Evolutionary conservation across 495 filamentous ascomycete species (phyloP).

Genomic region (Parachaetomium inaequale): DNA sequence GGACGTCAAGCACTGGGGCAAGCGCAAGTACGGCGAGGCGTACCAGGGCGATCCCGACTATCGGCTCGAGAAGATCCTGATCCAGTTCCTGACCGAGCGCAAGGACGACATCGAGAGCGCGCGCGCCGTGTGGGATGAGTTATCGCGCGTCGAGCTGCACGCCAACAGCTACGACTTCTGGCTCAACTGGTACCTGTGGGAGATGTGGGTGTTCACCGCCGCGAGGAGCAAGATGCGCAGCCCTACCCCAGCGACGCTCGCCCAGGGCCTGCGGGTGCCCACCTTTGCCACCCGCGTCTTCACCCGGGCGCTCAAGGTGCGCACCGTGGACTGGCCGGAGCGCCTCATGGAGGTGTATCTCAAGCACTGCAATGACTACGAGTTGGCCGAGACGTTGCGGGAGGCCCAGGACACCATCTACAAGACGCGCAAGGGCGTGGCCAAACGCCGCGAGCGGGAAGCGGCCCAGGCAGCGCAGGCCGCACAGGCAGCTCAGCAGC

Average conservation of each 20-base stretch:
- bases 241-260: slow-evolving; percentile 40
- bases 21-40: slow-evolving; percentile 64
- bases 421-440: slow-evolving; percentile 58
- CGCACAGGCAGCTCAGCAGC: slow-evolving; percentile 35
- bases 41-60: slow-evolving; percentile 84
- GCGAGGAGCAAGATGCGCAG: slow-evolving; percentile 41
- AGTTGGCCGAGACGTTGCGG: slow-evolving; percentile 67
- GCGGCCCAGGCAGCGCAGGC: slow-evolving; percentile 57
- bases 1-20: slow-evolving; percentile 72
- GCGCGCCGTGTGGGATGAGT: slow-evolving; percentile 67
- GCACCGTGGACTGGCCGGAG: slow-evolving; percentile 85
- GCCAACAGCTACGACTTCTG: slow-evolving; percentile 86
- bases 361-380: slow-evolving; percentile 83
- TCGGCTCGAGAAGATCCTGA: slow-evolving; percentile 83
- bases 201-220: slow-evolving; percentile 59
- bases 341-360: slow-evolving; percentile 78
- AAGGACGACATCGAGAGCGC: slow-evolving; percentile 59
- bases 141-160: slow-evolving; percentile 56
- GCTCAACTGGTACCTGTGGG: slow-evolving; percentile 87
- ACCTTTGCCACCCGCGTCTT: slow-evolving; percentile 68
- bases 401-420: slow-evolving; percentile 65
- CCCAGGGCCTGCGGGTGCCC: slow-evolving; percentile 45
- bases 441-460: slow-evolving; percentile 64
- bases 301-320: slow-evolving; percentile 63
- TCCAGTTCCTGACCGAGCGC: slow-evolving; percentile 81